Evolutionary conservation across 148 eudicot species (phyloP).

Genomic region (Camellia japonica): DNA sequence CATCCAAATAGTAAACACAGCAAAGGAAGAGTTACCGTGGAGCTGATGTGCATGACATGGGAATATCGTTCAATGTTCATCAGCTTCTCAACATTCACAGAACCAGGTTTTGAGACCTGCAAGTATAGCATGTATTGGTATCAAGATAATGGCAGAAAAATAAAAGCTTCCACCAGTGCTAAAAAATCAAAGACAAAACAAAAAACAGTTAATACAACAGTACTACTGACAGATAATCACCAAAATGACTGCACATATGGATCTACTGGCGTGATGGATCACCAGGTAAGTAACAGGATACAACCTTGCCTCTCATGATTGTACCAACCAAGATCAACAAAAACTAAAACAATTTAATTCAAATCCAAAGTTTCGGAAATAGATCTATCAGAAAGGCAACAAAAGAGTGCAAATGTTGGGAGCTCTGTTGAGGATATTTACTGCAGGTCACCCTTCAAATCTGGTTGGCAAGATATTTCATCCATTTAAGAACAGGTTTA

Average conservation of each 20-base stretch:
- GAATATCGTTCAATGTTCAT: slow-evolving; percentile 96
- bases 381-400: background rate
- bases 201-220: background rate
- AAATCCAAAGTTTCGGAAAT: too few species aligned
- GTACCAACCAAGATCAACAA: too few species aligned
- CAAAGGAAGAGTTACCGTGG: slow-evolving; percentile 62
- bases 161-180: background rate
- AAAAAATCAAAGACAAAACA: background rate
- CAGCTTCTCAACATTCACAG: slow-evolving; percentile 89
- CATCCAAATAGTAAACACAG: background rate
- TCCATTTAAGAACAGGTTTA: background rate
- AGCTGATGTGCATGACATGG: slow-evolving; percentile 99
- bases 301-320: background rate
- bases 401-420: too few species aligned
- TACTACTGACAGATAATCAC: background rate
- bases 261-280: background rate
- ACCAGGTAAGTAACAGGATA: slow-evolving; percentile 10
- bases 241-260: background rate
- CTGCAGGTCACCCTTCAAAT: background rate
- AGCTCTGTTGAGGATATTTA: background rate
- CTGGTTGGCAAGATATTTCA: background rate
- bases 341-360: too few species aligned
- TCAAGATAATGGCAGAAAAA: background rate
- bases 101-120: slow-evolving; percentile 92
- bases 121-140: slow-evolving; percentile 4